Evolutionary conservation across 331 rosid species (phyloP).

Genomic region (Ulmus americana): DNA sequence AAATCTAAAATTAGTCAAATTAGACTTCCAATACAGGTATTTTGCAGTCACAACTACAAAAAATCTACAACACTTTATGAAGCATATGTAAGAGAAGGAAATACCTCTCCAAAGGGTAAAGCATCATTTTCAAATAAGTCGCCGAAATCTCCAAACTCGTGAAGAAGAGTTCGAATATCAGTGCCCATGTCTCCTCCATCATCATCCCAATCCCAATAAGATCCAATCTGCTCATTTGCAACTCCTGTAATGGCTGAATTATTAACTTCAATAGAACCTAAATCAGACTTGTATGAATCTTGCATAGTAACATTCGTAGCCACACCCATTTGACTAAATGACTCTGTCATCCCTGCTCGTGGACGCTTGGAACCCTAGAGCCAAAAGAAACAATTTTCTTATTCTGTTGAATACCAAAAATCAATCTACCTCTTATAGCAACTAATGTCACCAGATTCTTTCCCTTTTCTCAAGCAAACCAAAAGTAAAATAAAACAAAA

Average conservation of each 20-base stretch:
- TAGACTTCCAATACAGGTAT: too few relatives aligned
- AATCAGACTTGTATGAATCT: constrained; percentile 69
- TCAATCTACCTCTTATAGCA: not conserved
- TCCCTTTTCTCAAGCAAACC: too few relatives aligned
- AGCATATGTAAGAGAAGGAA: constrained; percentile 3
- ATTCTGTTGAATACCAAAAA: not conserved
- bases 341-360: constrained; percentile 59
- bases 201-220: constrained; percentile 91
- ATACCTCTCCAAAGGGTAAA: constrained; percentile 97
- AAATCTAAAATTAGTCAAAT: not conserved
- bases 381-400: constrained; percentile 15
- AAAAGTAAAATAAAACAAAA: too few relatives aligned
- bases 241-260: constrained; percentile 63
- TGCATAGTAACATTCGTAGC: constrained; percentile 52
- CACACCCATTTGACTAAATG: constrained; percentile 53
- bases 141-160: constrained; percentile 93
- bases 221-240: constrained; percentile 61
- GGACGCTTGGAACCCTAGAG: constrained; percentile 76
- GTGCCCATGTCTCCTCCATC: constrained; percentile 67
- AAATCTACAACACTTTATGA: not conserved
- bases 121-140: constrained; percentile 82
- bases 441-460: not conserved
- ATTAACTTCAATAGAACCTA: constrained; percentile 63
- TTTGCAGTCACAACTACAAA: not conserved
- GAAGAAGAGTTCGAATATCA: constrained; percentile 76